phyloP scores from a whole-genome alignment of 371 early-diverging fungal species.

The Gilbertella persicaria region DNA sequence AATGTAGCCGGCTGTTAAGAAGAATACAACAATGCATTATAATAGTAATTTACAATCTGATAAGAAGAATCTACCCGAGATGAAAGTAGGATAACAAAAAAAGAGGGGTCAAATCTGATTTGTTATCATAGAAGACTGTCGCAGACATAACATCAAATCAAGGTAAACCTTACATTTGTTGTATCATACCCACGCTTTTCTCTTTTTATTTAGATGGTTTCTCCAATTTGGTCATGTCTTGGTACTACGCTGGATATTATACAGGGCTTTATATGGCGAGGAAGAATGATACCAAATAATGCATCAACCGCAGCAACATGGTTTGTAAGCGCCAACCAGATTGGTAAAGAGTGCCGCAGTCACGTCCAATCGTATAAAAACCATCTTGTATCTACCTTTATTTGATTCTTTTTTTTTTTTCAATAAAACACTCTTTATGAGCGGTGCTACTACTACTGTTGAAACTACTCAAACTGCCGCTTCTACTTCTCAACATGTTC shows the following conservation, averaged over 20 bases:
- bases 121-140: background rate
- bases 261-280: conserved; percentile 24
- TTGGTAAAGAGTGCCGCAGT: conserved; percentile 14
- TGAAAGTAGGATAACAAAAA: no score
- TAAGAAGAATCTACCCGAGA: no score
- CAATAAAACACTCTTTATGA: background rate
- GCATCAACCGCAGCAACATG: conserved; percentile 8
- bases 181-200: background rate
- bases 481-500: background rate
- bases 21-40: no score
- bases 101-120: background rate
- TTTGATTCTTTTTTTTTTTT: background rate
- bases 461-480: background rate
- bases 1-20: no score
- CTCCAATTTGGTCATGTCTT: conserved; percentile 26
- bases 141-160: background rate
- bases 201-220: background rate
- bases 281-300: background rate
- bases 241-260: conserved; percentile 31
- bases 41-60: no score
- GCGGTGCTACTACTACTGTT: no score
- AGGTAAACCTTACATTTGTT: background rate
- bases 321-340: no score
- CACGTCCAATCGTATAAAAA: conserved; percentile 1
- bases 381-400: background rate